Percentiles rank a stretch among this genome's conserved stretches.
Conservation (phyloP, 352 stramenopile genomes). For the Aphanomyces invadans region DNA sequence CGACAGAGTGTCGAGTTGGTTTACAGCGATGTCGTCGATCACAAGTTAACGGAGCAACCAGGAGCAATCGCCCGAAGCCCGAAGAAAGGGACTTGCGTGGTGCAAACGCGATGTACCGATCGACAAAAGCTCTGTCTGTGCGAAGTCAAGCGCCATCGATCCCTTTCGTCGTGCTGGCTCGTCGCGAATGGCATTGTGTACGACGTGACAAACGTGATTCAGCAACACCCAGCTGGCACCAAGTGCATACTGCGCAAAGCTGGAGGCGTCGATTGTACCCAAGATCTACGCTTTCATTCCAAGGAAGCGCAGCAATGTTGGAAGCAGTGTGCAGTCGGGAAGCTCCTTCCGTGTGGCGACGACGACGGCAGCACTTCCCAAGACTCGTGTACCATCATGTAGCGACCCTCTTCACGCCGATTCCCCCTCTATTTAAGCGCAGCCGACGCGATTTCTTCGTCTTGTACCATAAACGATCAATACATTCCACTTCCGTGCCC, state of each 20-base stretch:
- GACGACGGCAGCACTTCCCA: slow-evolving; percentile 28
- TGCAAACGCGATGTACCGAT: slow-evolving; percentile 42
- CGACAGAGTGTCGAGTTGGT: slow-evolving; percentile 19
- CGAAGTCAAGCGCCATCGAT: slow-evolving; percentile 80
- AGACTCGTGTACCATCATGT: slow-evolving; percentile 70
- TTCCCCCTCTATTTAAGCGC: slow-evolving; percentile 15
- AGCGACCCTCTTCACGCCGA: slow-evolving; percentile 21
- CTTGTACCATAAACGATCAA: background rate
- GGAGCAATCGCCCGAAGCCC: background rate
- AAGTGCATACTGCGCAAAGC: slow-evolving; percentile 76
- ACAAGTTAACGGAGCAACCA: background rate
- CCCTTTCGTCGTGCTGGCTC: slow-evolving; percentile 91
- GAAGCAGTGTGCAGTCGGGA: slow-evolving; percentile 76
- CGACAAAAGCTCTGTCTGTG: slow-evolving; percentile 68
- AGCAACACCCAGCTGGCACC: slow-evolving; percentile 62
- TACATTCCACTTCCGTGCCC: background rate
- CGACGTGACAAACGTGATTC: slow-evolving; percentile 74
- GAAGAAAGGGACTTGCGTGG: slow-evolving; percentile 22
- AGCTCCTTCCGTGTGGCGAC: slow-evolving; percentile 55
- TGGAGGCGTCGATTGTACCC: slow-evolving; percentile 56
- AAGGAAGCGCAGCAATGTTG: slow-evolving; percentile 66
- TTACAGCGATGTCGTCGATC: slow-evolving; percentile 15
- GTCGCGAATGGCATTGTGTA: slow-evolving; percentile 85
- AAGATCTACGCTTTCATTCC: slow-evolving; percentile 80
- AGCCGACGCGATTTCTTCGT: background rate